Conservation (phyloP, 257 asterid species). For the Fraxinus excelsior region DNA sequence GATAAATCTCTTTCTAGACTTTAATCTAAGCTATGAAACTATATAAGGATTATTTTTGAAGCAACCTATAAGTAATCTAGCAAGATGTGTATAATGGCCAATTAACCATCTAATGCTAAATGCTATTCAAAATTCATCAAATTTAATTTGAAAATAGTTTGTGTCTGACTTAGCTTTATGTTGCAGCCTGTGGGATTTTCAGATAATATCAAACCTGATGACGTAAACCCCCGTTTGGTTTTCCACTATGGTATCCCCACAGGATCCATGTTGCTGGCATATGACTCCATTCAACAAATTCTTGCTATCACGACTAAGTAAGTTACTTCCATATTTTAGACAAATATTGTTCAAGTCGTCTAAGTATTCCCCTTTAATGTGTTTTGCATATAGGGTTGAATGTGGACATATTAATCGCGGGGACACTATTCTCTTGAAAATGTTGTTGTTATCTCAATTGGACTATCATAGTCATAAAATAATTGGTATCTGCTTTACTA, state of each 20-base stretch:
- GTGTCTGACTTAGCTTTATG: not conserved
- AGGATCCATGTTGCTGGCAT: slow-evolving; percentile 59
- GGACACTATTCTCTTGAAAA: not conserved
- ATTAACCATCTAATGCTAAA: not conserved
- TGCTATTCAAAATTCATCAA: not conserved
- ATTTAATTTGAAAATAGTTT: not conserved
- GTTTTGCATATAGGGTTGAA: not conserved
- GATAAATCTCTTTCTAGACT: not conserved
- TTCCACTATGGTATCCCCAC: slow-evolving; percentile 89
- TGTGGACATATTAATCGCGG: not conserved
- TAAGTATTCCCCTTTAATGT: not conserved
- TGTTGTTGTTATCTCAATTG: not conserved
- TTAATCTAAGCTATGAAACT: not conserved
- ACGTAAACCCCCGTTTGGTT: slow-evolving; percentile 59
- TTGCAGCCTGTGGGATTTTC: slow-evolving; percentile 71
- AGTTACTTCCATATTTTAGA: slow-evolving; percentile 21
- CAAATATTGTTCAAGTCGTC: slow-evolving; percentile 1
- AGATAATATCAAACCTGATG: slow-evolving; percentile 69
- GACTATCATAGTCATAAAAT: not conserved
- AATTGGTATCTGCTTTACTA: not conserved
- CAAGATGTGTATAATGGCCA: not conserved
- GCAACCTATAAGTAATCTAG: not conserved
- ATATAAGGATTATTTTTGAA: not conserved
- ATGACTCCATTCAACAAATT: slow-evolving; percentile 63
- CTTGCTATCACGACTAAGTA: slow-evolving; percentile 84